Percentiles rank a stretch among this genome's conserved stretches.
Conservation (phyloP, 108 stramenopile species). For the Nitzschia inconspicua region DNA sequence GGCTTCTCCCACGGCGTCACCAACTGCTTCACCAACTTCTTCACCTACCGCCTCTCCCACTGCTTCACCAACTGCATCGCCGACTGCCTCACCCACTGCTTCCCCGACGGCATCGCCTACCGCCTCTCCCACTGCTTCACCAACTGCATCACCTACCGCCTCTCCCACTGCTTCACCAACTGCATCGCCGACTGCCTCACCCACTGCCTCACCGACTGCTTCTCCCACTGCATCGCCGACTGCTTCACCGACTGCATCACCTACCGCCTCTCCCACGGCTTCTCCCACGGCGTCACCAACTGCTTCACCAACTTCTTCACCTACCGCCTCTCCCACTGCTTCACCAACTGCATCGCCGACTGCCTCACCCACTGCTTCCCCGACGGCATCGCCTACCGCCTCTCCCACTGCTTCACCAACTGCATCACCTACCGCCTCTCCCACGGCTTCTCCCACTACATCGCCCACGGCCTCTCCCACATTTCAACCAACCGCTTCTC, state of each 20-base stretch:
- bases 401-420: not conserved
- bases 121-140: not conserved
- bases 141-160: constrained; percentile 1
- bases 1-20: too few species aligned
- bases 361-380: not conserved
- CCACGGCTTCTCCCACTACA: not conserved
- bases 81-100: too few species aligned
- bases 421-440: not conserved
- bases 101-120: constrained; percentile 9
- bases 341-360: not conserved
- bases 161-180: constrained; percentile 3
- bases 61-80: too few species aligned
- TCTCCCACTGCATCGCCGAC: constrained; percentile 10
- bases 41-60: too few species aligned
- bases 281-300: too few species aligned
- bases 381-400: not conserved
- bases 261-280: too few species aligned
- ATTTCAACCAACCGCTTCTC: not conserved
- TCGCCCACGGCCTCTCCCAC: constrained; percentile 1
- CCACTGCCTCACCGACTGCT: constrained; percentile 1
- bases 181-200: not conserved
- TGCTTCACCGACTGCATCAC: constrained; percentile 15
- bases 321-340: not conserved
- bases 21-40: too few species aligned
- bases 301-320: too few species aligned